Evolutionary conservation across 345 rosid species (phyloP).

Genomic region (Lumnitzera littorea): DNA sequence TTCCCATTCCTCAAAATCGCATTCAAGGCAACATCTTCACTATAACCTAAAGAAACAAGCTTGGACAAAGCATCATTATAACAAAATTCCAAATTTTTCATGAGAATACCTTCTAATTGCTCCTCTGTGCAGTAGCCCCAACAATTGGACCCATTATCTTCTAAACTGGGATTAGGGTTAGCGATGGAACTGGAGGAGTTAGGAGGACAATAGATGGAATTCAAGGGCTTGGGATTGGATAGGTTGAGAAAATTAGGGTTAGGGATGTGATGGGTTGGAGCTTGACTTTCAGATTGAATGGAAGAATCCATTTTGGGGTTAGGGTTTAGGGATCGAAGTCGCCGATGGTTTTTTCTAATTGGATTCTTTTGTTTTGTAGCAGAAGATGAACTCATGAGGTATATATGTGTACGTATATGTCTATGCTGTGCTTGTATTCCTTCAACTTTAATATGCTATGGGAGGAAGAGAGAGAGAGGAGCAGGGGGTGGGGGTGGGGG

Average conservation of each 20-base stretch:
- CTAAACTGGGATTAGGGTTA: slow-evolving; percentile 24
- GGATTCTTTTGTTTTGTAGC: no score
- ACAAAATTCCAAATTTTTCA: slow-evolving; percentile 48
- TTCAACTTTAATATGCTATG: no score
- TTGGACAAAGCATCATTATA: slow-evolving; percentile 64
- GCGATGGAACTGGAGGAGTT: slow-evolving; percentile 28
- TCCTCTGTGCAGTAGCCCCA: slow-evolving; percentile 91
- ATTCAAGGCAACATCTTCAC: slow-evolving; percentile 62
- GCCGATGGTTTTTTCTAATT: neutral
- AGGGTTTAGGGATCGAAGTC: slow-evolving; percentile 11
- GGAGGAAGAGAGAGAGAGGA: no score
- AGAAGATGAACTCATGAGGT: no score
- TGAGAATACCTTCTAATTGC: slow-evolving; percentile 66
- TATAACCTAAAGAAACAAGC: slow-evolving; percentile 64
- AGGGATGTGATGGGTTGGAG: slow-evolving; percentile 33
- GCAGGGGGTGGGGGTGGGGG: no score
- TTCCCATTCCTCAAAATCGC: slow-evolving; percentile 75
- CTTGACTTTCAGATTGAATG: slow-evolving; percentile 44
- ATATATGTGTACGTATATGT: no score
- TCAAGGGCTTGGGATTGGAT: slow-evolving; percentile 55
- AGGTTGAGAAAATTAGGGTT: slow-evolving; percentile 43
- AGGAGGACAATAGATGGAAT: slow-evolving; percentile 31
- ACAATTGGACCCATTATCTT: slow-evolving; percentile 33
- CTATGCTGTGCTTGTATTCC: no score
- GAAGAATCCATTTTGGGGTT: slow-evolving; percentile 1